These are phyloP conservation scores for Diplodia intermedia DNA, from an alignment of 2,329 filamentous ascomycete genomes.

Conservation along the genomic window DNA sequence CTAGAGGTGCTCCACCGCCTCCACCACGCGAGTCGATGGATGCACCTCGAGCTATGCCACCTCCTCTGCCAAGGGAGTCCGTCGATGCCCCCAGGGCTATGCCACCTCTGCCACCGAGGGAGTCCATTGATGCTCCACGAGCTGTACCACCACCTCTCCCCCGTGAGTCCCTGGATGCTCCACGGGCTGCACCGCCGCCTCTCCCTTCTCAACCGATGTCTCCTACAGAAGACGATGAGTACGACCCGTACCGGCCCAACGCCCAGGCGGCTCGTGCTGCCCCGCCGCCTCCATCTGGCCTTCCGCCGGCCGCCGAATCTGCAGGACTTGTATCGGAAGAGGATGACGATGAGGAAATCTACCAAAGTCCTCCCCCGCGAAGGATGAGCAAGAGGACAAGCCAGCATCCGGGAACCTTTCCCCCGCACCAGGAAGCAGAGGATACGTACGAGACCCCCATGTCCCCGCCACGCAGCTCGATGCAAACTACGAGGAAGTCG, in stretches of 20 bases:
- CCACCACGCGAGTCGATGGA: conserved; percentile 54
- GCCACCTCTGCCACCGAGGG: conserved; percentile 69
- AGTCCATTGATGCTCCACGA: conserved; percentile 74
- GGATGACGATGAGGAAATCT: conserved; percentile 48
- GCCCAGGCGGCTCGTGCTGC: conserved; percentile 44
- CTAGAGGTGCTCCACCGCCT: conserved; percentile 73
- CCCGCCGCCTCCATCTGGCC: conserved; percentile 44
- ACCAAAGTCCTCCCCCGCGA: conserved; percentile 44
- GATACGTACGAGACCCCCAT: conserved; percentile 40
- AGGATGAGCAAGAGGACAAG: conserved; percentile 34
- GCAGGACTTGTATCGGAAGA: conserved; percentile 37
- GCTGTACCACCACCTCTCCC: conserved; percentile 70
- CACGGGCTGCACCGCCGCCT: conserved; percentile 61
- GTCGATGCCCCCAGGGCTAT: conserved; percentile 73
- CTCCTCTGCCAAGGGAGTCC: conserved; percentile 69
- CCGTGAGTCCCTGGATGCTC: conserved; percentile 49
- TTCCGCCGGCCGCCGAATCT: conserved; percentile 43
- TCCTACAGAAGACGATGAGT: conserved; percentile 61
- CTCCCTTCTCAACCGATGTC: conserved; percentile 58
- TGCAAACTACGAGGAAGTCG: conserved; percentile 61
- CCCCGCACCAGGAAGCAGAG: conserved; percentile 44
- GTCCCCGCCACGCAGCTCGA: conserved; percentile 42
- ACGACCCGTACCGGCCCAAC: conserved; percentile 69
- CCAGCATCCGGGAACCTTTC: conserved; percentile 45
- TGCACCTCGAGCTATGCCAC: conserved; percentile 55